Evolutionary conservation across 768 basidiomycete species (phyloP), one percentile per base, ranked within the genome.

Genomic region (Leccinellum rugosiceps): DNA sequence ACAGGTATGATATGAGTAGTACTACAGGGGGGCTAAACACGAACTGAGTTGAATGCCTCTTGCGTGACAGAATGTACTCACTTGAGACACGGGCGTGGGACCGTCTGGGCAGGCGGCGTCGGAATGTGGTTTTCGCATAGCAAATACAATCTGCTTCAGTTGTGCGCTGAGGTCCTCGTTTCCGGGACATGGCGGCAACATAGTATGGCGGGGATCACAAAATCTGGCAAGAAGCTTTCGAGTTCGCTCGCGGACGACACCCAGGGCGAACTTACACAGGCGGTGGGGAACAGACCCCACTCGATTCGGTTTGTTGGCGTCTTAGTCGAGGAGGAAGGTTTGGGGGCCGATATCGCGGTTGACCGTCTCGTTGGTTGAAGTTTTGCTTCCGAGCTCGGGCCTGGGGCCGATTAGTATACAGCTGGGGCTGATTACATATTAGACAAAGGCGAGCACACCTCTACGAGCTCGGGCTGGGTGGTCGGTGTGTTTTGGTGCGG

Each of bases 201-300:
- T 2, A 17, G 6, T 11, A 13, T n/a, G 30, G 56, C 56, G 54
- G 61, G 60, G 59, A 41, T 38, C 44, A 48, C 41, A 59, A 35
- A 52, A 50, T 53, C 65, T 67, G 17, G 7, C 3, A 28, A 35
- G 28, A 2, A 8, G 26, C 5, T n/a, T 28, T 47, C 23, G 21
- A 47, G 26, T 25, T 47, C 13, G 17, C 15, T 28, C 17, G 8
- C 2, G 9, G 17, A 26, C 1, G 46, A 14, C 7, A 49, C 30
- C 9, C 30, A 7, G 19, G 15, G 25, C 0, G 3, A 6, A 34
- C 63, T 63, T 60, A 57, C 68, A 28, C 26, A 4, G 63, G 53
- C 3, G 35, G 2, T 44, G 58, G 25, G 45, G 10, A 0, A 47
- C 51, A 58, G 1, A 35, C 43, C 17, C 19, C 53, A 7, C 28